Percentiles rank a stretch among this genome's conserved stretches.
phyloP scores from a whole-genome alignment of 768 basidiomycete genomes.

The Lactarius pseudohatsudake region DNA sequence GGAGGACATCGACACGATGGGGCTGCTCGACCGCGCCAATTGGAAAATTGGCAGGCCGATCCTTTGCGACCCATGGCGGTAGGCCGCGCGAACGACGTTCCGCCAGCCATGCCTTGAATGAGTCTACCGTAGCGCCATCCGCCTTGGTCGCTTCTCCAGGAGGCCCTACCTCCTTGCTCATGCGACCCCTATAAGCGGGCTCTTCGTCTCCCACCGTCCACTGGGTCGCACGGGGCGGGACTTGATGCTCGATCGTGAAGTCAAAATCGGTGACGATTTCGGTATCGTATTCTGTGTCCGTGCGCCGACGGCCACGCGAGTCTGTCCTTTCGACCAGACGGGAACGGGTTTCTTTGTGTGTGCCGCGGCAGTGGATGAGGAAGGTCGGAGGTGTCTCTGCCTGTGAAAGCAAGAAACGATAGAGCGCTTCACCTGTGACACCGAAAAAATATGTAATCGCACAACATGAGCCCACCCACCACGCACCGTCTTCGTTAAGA shows the following conservation, averaged over 20 bases:
- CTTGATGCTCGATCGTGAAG: constrained; percentile 56
- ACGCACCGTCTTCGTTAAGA: constrained; percentile 61
- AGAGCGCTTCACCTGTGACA: constrained; percentile 63
- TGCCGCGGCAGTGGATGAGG: constrained; percentile 51
- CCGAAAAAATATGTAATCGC: not conserved
- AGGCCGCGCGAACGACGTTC: constrained; percentile 49
- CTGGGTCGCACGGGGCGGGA: constrained; percentile 44
- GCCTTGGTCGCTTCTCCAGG: constrained; percentile 42
- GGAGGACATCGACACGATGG: constrained; percentile 24
- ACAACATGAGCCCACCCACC: constrained; percentile 15
- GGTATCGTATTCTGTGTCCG: constrained; percentile 50
- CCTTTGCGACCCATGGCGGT: constrained; percentile 45
- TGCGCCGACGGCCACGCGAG: constrained; percentile 37
- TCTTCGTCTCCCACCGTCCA: constrained; percentile 65
- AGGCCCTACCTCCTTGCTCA: constrained; percentile 56
- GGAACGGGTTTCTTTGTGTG: constrained; percentile 53
- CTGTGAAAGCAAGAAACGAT: constrained; percentile 68
- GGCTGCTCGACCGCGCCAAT: constrained; percentile 11
- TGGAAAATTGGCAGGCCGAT: not conserved
- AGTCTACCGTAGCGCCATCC: constrained; percentile 43
- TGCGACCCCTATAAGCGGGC: constrained; percentile 63
- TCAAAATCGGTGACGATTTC: constrained; percentile 67
- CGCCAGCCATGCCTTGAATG: constrained; percentile 44
- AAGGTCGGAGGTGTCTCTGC: constrained; percentile 47
- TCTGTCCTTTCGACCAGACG: constrained; percentile 45